Evolutionary conservation across 192 early-diverging fungal species (phyloP).

Genomic region (Coemansia sp.): DNA sequence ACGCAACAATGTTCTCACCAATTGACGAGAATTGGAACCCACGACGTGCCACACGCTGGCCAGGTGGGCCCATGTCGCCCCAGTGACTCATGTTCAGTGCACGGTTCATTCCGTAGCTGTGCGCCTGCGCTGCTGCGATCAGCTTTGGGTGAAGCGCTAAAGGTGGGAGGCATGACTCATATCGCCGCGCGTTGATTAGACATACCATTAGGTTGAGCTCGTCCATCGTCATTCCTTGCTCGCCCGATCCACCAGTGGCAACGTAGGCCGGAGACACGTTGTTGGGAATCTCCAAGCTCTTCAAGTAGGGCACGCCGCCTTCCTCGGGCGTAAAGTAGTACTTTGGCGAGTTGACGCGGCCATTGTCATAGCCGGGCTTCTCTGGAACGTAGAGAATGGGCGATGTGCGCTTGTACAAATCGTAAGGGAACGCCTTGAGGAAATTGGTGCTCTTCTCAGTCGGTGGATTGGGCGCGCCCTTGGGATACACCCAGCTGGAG

Average conservation of each 20-base stretch:
- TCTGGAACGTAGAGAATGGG: neutral
- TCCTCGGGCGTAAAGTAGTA: slow-evolving; percentile 40
- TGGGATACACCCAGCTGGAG: slow-evolving; percentile 47
- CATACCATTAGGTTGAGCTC: slow-evolving; percentile 47
- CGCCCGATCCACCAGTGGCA: slow-evolving; percentile 27
- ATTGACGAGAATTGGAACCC: slow-evolving; percentile 28
- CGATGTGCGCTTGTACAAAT: slow-evolving; percentile 10
- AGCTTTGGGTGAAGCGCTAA: slow-evolving; percentile 39
- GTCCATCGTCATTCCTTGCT: slow-evolving; percentile 35
- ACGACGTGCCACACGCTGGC: slow-evolving; percentile 31
- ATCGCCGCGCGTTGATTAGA: slow-evolving; percentile 47
- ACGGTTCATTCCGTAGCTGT: slow-evolving; percentile 54
- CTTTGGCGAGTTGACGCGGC: slow-evolving; percentile 15
- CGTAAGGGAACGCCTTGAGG: slow-evolving; percentile 26
- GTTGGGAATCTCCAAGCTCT: slow-evolving; percentile 15
- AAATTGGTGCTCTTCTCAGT: slow-evolving; percentile 8
- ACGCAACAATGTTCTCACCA: slow-evolving; percentile 36
- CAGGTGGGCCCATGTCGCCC: slow-evolving; percentile 15
- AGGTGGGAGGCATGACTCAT: slow-evolving; percentile 38
- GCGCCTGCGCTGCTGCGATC: slow-evolving; percentile 41
- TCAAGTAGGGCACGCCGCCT: slow-evolving; percentile 36
- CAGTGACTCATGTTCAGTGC: slow-evolving; percentile 45
- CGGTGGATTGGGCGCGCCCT: neutral
- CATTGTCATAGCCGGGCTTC: slow-evolving; percentile 17
- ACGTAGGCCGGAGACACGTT: slow-evolving; percentile 29